These are phyloP conservation scores for Cairneyella variabilis DNA, from an alignment of 495 filamentous ascomycete species.

Conservation along the genomic window DNA sequence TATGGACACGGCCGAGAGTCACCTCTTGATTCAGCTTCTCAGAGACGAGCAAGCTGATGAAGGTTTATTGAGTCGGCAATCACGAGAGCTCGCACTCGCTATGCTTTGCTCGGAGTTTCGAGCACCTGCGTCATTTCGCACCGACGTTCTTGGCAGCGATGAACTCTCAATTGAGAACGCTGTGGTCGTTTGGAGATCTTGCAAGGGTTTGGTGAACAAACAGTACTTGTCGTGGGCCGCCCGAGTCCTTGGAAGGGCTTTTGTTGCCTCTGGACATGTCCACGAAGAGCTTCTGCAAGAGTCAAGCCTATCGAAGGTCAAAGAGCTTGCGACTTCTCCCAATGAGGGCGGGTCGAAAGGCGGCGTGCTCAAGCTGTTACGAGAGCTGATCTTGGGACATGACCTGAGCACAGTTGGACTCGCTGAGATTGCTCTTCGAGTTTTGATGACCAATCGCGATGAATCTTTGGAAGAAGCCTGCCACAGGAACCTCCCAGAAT, in stretches of 20 bases:
- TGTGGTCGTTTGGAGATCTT: constrained; percentile 68
- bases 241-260: constrained; percentile 77
- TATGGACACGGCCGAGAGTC: constrained; percentile 61
- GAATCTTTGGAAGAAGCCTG: constrained; percentile 2
- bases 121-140: constrained; percentile 44
- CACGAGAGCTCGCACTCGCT: constrained; percentile 64
- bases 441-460: constrained; percentile 53
- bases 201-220: constrained; percentile 55
- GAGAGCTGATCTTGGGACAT: constrained; percentile 60
- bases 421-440: constrained; percentile 72
- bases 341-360: constrained; percentile 38
- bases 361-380: constrained; percentile 60
- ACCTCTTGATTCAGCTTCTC: constrained; percentile 69
- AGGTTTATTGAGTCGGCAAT: constrained; percentile 62
- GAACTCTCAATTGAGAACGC: constrained; percentile 55
- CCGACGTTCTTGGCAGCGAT: constrained; percentile 62
- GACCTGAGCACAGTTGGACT: constrained; percentile 62
- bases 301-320: constrained; percentile 47
- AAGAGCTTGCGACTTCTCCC: constrained; percentile 32
- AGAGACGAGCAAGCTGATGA: constrained; percentile 59
- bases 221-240: constrained; percentile 83
- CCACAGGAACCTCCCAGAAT: constrained; percentile 2
- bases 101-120: constrained; percentile 73
- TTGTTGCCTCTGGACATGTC: constrained; percentile 67
- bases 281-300: constrained; percentile 54